These are phyloP conservation scores for Orbilia javanica DNA, from an alignment of 2,329 filamentous ascomycete species.

Conservation along the genomic window DNA sequence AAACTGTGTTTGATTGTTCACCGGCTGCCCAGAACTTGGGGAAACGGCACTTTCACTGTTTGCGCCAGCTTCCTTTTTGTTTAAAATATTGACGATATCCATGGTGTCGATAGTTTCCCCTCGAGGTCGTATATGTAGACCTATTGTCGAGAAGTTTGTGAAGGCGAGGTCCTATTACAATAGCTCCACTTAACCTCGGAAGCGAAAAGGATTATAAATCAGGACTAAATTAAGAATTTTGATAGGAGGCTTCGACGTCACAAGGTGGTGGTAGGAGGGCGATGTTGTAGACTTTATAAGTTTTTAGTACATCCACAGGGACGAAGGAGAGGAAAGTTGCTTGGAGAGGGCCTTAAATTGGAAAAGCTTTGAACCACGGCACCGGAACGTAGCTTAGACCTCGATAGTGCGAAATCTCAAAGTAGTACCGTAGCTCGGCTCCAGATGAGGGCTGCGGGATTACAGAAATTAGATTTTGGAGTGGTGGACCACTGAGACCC, in stretches of 20 bases:
- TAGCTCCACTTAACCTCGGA: not conserved
- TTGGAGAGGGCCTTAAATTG: slow-evolving; percentile 45
- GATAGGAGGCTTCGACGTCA: slow-evolving; percentile 31
- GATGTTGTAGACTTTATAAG: slow-evolving; percentile 55
- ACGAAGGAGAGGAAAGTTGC: slow-evolving; percentile 29
- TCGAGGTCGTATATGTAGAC: not conserved
- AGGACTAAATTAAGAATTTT: not conserved
- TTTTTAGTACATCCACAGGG: slow-evolving; percentile 34
- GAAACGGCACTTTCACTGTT: slow-evolving; percentile 64
- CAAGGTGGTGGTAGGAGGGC: slow-evolving; percentile 31
- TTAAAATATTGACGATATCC: slow-evolving; percentile 70
- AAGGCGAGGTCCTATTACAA: slow-evolving; percentile 1
- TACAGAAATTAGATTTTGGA: slow-evolving; percentile 54
- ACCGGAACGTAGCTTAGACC: slow-evolving; percentile 48
- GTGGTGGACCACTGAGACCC: slow-evolving; percentile 56
- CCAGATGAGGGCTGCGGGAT: slow-evolving; percentile 49
- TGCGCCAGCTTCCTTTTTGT: slow-evolving; percentile 68
- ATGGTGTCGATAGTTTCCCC: slow-evolving; percentile 63
- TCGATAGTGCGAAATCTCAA: slow-evolving; percentile 44
- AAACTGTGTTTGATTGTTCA: slow-evolving; percentile 63
- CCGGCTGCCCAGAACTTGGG: slow-evolving; percentile 65
- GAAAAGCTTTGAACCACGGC: slow-evolving; percentile 57
- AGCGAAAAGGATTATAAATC: slow-evolving; percentile 3
- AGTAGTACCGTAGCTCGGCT: slow-evolving; percentile 45
- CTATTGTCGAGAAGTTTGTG: not conserved